Conservation (phyloP, 805 yeast species). For the Candida manassasensis region DNA sequence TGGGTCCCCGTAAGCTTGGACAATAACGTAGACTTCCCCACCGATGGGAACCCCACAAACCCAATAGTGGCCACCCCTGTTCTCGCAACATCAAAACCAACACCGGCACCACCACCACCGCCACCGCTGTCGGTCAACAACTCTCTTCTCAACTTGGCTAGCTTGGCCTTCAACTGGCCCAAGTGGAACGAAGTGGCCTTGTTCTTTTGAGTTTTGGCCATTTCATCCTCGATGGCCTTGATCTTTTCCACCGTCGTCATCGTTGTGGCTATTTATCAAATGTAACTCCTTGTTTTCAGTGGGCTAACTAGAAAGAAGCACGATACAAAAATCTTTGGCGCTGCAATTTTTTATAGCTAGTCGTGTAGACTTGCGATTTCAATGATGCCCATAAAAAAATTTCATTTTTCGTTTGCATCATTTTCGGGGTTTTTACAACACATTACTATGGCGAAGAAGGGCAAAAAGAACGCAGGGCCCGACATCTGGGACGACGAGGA, state of each 20-base stretch:
- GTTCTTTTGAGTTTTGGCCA: conserved; percentile 97
- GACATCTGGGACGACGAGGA: conserved; percentile 83
- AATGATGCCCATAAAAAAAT: conserved; percentile 13
- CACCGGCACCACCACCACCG: conserved; percentile 85
- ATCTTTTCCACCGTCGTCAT: conserved; percentile 56
- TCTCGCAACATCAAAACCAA: conserved; percentile 97
- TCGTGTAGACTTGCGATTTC: conserved; percentile 12
- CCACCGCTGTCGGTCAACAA: conserved; percentile 60
- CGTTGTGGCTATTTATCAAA: background rate
- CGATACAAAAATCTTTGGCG: too few species aligned
- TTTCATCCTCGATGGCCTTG: conserved; percentile 91
- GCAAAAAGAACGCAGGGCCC: conserved; percentile 63
- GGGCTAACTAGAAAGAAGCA: background rate
- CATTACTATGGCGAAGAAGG: conserved; percentile 50
- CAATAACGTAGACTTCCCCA: conserved; percentile 81
- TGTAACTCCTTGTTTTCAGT: background rate
- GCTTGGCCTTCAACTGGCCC: conserved; percentile 94
- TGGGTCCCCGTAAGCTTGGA: conserved; percentile 91
- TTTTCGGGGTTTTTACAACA: too few species aligned
- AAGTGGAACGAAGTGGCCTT: conserved; percentile 96
- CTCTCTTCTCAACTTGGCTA: conserved; percentile 93
- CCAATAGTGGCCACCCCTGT: conserved; percentile 98
- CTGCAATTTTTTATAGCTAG: conserved; percentile 5
- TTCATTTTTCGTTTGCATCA: conserved; percentile 8
- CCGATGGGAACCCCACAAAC: conserved; percentile 97